Evolutionary conservation across 768 basidiomycete species (phyloP), one percentile per base, ranked within the genome.

Genomic region (Panaeolus papilionaceus): DNA sequence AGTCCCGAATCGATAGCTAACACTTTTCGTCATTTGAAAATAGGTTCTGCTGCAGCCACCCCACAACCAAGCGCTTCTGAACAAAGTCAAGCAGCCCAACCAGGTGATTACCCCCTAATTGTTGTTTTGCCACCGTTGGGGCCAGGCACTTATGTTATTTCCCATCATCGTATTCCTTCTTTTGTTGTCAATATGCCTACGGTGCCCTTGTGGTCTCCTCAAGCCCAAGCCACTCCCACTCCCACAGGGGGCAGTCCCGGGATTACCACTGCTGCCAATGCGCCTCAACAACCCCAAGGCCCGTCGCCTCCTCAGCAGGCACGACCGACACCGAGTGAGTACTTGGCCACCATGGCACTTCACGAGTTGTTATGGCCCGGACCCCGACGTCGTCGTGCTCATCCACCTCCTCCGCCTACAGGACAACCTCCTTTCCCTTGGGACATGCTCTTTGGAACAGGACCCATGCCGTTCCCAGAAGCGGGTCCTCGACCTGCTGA

Each of bases 371-470:
- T 51, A 51, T 51, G 47, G 47, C 47, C 47, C 47, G 47, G 23
- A 51, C 47, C 47, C 18, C 47, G 47, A 18, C 47, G 9, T n/a
- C 45, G 47, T 51, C n/a, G 47, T 51, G 47, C 47, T 51, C 47
- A 51, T 51, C 47, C n/a, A 51, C 6, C n/a, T 51, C 47, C 47
- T 51, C 47, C 47, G 47, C 47, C 47, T 51, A 51, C 47, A 51
- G 47, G 47, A 23, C 47, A 51, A 6, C 47, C 47, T 26, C 47
- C 47, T 23, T 39, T 70, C 58, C 68, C 70, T 3, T 66, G 68
- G 63, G 72, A 73, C 38, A 67, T 73, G 64, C 20, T 73, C 38
- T 64, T 73, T 16, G 68, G 68, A 16, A 18, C 42, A 44, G 66
- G 63, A 14, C 51, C 67, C 38, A 14, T 45, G 3, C 63, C 63